These are phyloP conservation scores for Penstemon barbatus DNA, from an alignment of 257 asterid species.

Conservation along the genomic window DNA sequence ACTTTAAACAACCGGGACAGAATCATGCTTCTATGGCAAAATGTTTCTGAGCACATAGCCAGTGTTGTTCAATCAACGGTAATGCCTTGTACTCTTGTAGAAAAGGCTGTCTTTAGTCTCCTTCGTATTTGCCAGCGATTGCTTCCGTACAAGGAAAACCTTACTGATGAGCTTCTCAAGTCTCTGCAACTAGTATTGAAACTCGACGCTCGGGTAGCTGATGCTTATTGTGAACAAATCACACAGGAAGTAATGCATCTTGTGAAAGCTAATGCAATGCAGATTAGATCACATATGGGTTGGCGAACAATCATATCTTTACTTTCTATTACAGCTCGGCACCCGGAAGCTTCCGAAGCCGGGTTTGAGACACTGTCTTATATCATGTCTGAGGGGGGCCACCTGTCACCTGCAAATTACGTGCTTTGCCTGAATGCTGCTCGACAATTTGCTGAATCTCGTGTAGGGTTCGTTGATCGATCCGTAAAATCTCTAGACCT, in stretches of 20 bases:
- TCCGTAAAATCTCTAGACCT: conserved; percentile 73
- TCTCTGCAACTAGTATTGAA: conserved; percentile 82
- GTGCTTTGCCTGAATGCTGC: conserved; percentile 82
- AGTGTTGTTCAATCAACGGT: conserved; percentile 71
- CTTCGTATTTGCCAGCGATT: conserved; percentile 86
- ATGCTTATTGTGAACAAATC: conserved; percentile 88
- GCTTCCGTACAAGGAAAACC: conserved; percentile 91
- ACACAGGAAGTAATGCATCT: conserved; percentile 88
- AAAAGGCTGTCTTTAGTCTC: conserved; percentile 90
- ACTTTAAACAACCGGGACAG: conserved; percentile 80
- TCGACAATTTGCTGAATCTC: conserved; percentile 87
- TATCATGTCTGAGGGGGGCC: conserved; percentile 86
- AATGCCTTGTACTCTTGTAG: conserved; percentile 86
- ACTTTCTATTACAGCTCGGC: conserved; percentile 87
- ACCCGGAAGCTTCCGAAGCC: conserved; percentile 94
- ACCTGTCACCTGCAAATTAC: conserved; percentile 82
- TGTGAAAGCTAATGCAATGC: conserved; percentile 84
- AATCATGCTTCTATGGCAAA: conserved; percentile 87
- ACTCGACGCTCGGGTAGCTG: conserved; percentile 97
- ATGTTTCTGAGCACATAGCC: conserved; percentile 81
- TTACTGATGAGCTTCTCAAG: conserved; percentile 85
- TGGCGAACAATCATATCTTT: conserved; percentile 88
- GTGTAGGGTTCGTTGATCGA: conserved; percentile 69
- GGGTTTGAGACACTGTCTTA: conserved; percentile 82
- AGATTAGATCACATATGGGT: conserved; percentile 84